Conservation (phyloP, 2,329 filamentous ascomycete species). For the Arthrobotrys musiformis region DNA sequence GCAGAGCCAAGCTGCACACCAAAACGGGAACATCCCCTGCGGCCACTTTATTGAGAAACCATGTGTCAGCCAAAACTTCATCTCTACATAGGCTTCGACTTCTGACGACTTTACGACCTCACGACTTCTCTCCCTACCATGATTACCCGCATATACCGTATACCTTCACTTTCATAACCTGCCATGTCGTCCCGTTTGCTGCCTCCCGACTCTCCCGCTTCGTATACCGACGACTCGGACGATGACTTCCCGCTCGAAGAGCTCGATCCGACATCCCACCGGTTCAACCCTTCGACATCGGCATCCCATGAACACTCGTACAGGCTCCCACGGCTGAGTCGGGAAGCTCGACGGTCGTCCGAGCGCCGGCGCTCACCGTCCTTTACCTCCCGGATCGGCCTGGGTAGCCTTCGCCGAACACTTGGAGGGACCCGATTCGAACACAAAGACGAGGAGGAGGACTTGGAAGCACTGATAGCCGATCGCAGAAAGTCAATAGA, state of each 20-base stretch:
- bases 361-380: constrained; percentile 60
- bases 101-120: constrained; percentile 23
- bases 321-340: constrained; percentile 53
- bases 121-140: constrained; percentile 31
- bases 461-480: constrained; percentile 50
- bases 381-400: constrained; percentile 62
- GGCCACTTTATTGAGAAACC: constrained; percentile 30
- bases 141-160: constrained; percentile 12
- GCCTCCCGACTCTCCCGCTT: constrained; percentile 73
- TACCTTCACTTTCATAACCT: constrained; percentile 13
- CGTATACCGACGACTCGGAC: constrained; percentile 72
- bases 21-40: constrained; percentile 42
- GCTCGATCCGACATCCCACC: constrained; percentile 72
- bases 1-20: constrained; percentile 35
- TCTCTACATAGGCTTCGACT: background rate
- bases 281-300: constrained; percentile 57
- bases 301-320: constrained; percentile 48
- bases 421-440: constrained; percentile 54
- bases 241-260: constrained; percentile 83
- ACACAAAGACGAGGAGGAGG: constrained; percentile 48
- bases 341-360: constrained; percentile 57
- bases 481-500: constrained; percentile 51
- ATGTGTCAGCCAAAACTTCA: constrained; percentile 41
- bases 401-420: constrained; percentile 55
- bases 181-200: constrained; percentile 61